A percentile compares a stretch with the other conserved stretches of the same genome.
Conservation (phyloP, 495 filamentous ascomycete species). For the Penicilliopsis zonata region DNA sequence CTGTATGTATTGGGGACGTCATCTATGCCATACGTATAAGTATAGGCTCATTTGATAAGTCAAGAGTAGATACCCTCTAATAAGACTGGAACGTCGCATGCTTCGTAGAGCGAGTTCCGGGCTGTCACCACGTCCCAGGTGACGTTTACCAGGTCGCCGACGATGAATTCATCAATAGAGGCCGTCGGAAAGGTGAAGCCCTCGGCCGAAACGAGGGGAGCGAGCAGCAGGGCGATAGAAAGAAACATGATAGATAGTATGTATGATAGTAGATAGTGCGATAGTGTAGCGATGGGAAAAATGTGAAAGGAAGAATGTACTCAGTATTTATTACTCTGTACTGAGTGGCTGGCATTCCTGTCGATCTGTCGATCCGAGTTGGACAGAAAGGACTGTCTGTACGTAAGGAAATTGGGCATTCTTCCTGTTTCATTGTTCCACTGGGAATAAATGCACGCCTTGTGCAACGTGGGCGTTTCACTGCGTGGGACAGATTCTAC, state of each 20-base stretch:
- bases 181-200: slow-evolving; percentile 5
- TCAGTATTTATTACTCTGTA: no score
- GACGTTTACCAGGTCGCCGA: slow-evolving; percentile 5
- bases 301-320: no score
- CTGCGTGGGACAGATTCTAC: no score
- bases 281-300: no score
- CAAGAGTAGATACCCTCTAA: not conserved
- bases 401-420: no score
- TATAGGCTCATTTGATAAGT: not conserved
- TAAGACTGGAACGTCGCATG: not conserved
- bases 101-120: slow-evolving; percentile 4
- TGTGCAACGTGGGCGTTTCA: no score
- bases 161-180: slow-evolving; percentile 2
- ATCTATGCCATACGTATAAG: slow-evolving; percentile 1
- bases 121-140: slow-evolving; percentile 6
- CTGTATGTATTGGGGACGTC: slow-evolving; percentile 4
- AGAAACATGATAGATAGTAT: not conserved
- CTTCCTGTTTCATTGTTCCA: no score
- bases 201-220: not conserved
- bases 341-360: no score
- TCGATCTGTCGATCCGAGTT: no score
- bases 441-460: no score
- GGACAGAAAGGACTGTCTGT: no score
- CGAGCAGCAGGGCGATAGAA: not conserved
- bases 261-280: not conserved